Conservation (phyloP, 1,284 basidiomycete genomes). For the Sporisorium sorghi region DNA sequence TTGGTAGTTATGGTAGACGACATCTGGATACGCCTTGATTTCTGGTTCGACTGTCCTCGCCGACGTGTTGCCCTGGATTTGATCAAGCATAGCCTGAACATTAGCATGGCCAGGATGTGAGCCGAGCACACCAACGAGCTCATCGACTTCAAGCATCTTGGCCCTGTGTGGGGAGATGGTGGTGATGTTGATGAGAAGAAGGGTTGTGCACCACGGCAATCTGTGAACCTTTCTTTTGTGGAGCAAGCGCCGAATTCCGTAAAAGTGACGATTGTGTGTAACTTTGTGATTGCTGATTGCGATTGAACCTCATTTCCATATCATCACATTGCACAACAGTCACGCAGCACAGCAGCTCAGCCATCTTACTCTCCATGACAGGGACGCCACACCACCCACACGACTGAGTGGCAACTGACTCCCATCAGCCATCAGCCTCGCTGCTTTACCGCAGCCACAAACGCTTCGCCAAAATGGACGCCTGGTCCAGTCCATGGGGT, state of each 20-base stretch:
- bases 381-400: neutral
- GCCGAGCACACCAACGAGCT: constrained; percentile 11
- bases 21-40: constrained; percentile 33
- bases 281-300: neutral
- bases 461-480: constrained; percentile 28
- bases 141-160: constrained; percentile 11
- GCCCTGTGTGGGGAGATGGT: neutral
- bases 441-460: neutral
- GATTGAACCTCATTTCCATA: neutral
- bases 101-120: constrained; percentile 3
- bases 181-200: no score
- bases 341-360: neutral
- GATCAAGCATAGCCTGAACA: constrained; percentile 14
- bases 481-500: constrained; percentile 51
- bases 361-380: neutral
- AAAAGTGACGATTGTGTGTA: no score
- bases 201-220: constrained; percentile 1
- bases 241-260: constrained; percentile 11
- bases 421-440: neutral
- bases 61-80: neutral
- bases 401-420: neutral
- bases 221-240: constrained; percentile 7
- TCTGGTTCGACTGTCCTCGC: neutral
- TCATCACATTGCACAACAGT: neutral
- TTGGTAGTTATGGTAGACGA: constrained; percentile 39